Evolutionary conservation across 345 rosid genomes (phyloP).

Genomic region (Eutrema yunnanense): DNA sequence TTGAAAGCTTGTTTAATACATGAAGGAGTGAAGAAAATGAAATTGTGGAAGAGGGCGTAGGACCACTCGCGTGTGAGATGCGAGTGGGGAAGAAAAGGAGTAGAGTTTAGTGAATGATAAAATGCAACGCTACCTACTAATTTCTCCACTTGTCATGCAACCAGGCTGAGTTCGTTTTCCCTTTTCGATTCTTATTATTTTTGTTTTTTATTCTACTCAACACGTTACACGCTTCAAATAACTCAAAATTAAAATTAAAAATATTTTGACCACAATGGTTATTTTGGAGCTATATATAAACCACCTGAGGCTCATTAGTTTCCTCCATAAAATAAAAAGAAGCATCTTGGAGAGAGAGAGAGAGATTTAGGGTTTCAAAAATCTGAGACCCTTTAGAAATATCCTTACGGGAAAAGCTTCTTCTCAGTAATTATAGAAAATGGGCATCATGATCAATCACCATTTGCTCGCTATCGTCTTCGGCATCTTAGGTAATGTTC

Average conservation of each 20-base stretch:
- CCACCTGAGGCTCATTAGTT: conserved; percentile 23
- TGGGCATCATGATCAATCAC: conserved; percentile 35
- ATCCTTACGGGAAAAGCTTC: conserved; percentile 1
- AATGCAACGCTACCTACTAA: conserved; percentile 53
- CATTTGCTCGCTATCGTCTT: conserved; percentile 40
- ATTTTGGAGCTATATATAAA: conserved; percentile 34
- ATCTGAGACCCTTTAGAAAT: conserved; percentile 22
- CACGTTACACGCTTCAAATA: conserved; percentile 28
- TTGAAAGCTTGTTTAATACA: conserved; percentile 10
- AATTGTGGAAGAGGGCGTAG: neutral
- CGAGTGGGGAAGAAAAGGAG: conserved; percentile 1
- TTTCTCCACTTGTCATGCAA: conserved; percentile 70
- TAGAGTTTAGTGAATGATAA: conserved; percentile 30
- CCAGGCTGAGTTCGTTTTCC: conserved; percentile 38
- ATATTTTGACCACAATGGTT: conserved; percentile 18
- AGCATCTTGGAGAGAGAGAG: conserved; percentile 15
- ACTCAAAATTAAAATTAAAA: neutral
- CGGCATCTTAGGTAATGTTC: conserved; percentile 66
- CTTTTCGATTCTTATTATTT: conserved; percentile 10
- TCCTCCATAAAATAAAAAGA: conserved; percentile 12
- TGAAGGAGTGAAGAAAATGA: conserved; percentile 25
- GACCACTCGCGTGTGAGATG: conserved; percentile 14
- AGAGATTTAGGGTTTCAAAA: conserved; percentile 29
- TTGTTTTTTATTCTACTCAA: neutral
- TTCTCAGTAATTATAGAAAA: conserved; percentile 8